Evolutionary conservation across 805 yeast genomes (phyloP).

Genomic region (Ogataea sp.): DNA sequence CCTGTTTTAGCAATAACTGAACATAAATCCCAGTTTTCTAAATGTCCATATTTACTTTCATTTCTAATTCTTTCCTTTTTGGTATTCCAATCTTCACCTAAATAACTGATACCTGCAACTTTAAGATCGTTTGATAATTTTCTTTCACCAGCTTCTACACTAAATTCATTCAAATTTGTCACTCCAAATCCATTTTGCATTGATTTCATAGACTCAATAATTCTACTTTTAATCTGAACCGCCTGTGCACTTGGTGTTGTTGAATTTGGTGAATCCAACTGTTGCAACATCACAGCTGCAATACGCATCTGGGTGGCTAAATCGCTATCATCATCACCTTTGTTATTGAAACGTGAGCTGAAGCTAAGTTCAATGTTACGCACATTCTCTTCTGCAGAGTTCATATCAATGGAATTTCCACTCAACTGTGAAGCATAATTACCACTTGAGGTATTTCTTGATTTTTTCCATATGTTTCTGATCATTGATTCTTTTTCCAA

Average conservation of each 20-base stretch:
- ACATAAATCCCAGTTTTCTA: constrained; percentile 89
- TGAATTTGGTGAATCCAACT: constrained; percentile 57
- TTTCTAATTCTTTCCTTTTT: constrained; percentile 75
- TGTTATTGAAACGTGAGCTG: constrained; percentile 14
- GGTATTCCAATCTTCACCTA: constrained; percentile 90
- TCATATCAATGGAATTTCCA: neutral
- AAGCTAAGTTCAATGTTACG: constrained; percentile 19
- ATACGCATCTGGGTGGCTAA: constrained; percentile 91
- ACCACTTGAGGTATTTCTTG: constrained; percentile 7
- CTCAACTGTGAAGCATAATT: constrained; percentile 1
- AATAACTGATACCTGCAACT: constrained; percentile 62
- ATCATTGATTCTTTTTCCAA: constrained; percentile 23
- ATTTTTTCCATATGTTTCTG: constrained; percentile 4
- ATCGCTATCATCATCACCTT: constrained; percentile 29
- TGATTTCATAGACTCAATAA: constrained; percentile 67
- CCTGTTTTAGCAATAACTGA: constrained; percentile 97
- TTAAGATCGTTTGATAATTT: constrained; percentile 88
- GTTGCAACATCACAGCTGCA: constrained; percentile 91
- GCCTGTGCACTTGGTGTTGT: constrained; percentile 53
- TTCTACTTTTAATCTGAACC: constrained; percentile 56
- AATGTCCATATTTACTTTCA: constrained; percentile 74
- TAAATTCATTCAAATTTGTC: constrained; percentile 39
- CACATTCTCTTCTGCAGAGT: constrained; percentile 10
- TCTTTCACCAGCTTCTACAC: constrained; percentile 82
- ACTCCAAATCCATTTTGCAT: constrained; percentile 62